phyloP scores from a whole-genome alignment of 768 basidiomycete genomes.

The Phanerochaete carnosa region DNA sequence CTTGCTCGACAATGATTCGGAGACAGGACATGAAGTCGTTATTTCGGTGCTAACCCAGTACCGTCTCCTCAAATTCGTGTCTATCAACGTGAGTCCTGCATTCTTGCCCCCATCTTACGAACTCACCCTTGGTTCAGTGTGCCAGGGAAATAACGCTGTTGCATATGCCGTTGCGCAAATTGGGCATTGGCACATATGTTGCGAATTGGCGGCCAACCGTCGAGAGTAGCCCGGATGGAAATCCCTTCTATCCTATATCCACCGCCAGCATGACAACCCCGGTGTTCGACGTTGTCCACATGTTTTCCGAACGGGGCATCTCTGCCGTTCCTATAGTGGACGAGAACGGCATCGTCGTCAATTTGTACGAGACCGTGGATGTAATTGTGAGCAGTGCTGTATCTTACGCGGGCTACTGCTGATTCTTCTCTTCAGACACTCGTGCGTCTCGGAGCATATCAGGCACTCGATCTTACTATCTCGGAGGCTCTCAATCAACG shows the following conservation, averaged over 20 bases:
- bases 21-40: conserved; percentile 94
- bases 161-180: conserved; percentile 74
- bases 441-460: conserved; percentile 90
- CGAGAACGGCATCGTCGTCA: conserved; percentile 87
- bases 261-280: conserved; percentile 89
- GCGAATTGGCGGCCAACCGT: conserved; percentile 38
- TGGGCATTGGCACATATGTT: conserved; percentile 94
- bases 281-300: conserved; percentile 97
- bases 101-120: background rate
- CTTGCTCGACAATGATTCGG: conserved; percentile 87
- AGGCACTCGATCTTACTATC: conserved; percentile 92
- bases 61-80: conserved; percentile 95
- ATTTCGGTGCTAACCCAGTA: conserved; percentile 97
- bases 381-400: conserved; percentile 71
- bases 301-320: conserved; percentile 94
- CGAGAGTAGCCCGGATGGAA: conserved; percentile 47
- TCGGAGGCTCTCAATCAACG: conserved; percentile 90
- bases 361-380: conserved; percentile 98
- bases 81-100: conserved; percentile 75
- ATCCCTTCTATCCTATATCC: conserved; percentile 86
- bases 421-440: conserved; percentile 60
- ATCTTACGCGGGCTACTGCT: background rate
- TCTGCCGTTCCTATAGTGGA: conserved; percentile 97
- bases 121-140: conserved; percentile 50
- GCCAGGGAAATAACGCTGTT: conserved; percentile 79